Evolutionary conservation across 805 yeast species (phyloP).

Genomic region (Candida oleophila): DNA sequence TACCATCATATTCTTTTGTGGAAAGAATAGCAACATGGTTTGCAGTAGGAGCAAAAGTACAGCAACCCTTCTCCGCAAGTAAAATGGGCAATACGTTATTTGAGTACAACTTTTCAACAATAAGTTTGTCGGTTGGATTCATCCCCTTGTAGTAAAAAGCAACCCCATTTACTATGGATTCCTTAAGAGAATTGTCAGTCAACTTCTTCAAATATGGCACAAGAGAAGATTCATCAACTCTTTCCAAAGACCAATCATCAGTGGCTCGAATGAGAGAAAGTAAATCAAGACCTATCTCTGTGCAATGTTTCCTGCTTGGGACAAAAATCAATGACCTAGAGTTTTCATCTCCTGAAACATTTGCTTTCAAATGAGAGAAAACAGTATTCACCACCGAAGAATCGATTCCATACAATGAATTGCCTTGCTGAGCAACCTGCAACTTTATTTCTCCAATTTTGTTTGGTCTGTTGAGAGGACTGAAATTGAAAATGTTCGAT

Average conservation of each 20-base stretch:
- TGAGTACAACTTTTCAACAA: slow-evolving; percentile 53
- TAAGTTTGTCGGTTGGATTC: slow-evolving; percentile 50
- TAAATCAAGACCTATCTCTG: slow-evolving; percentile 51
- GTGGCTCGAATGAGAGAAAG: slow-evolving; percentile 29
- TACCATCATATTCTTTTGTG: slow-evolving; percentile 70
- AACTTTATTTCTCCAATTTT: slow-evolving; percentile 60
- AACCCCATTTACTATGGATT: slow-evolving; percentile 55
- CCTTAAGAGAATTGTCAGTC: slow-evolving; percentile 44
- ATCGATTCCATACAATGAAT: slow-evolving; percentile 50
- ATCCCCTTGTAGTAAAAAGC: slow-evolving; percentile 63
- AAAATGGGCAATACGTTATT: slow-evolving; percentile 54
- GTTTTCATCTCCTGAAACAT: background rate
- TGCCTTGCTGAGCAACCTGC: slow-evolving; percentile 46
- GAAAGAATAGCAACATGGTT: slow-evolving; percentile 62
- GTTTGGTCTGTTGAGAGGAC: slow-evolving; percentile 55
- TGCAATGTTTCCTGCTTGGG: slow-evolving; percentile 52
- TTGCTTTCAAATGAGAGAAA: slow-evolving; percentile 37
- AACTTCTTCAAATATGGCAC: slow-evolving; percentile 43
- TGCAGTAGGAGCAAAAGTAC: slow-evolving; percentile 50
- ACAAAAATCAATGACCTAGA: slow-evolving; percentile 51
- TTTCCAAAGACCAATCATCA: slow-evolving; percentile 40
- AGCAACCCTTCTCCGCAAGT: slow-evolving; percentile 61
- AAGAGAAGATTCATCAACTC: slow-evolving; percentile 37
- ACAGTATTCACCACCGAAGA: slow-evolving; percentile 50
- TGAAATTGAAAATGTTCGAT: slow-evolving; percentile 63